Percentiles rank a stretch among this genome's conserved stretches.
Evolutionary conservation across 805 yeast genomes (phyloP).

Genomic region (Dipodascus albidus): DNA sequence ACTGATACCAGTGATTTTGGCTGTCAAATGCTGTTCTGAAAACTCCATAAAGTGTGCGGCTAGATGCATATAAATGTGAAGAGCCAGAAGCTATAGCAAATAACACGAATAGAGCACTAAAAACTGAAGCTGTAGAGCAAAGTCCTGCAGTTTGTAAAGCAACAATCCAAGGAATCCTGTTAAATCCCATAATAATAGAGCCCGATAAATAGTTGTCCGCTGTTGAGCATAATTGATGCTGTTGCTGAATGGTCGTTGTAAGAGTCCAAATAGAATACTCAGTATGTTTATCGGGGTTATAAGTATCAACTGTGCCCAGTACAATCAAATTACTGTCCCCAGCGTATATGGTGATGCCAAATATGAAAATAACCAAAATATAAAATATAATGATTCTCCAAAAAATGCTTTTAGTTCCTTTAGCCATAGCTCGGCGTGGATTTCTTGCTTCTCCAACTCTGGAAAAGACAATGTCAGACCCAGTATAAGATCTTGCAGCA

Average conservation of each 20-base stretch:
- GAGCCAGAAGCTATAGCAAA: conserved; percentile 49
- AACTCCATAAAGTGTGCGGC: conserved; percentile 46
- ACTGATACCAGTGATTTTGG: conserved; percentile 12
- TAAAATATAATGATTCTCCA: conserved; percentile 59
- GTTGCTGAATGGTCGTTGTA: neutral
- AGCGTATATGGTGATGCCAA: conserved; percentile 61
- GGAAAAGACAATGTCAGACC: conserved; percentile 71
- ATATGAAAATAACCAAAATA: conserved; percentile 52
- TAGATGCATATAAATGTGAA: conserved; percentile 49
- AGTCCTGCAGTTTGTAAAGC: conserved; percentile 42
- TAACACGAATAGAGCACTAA: conserved; percentile 41
- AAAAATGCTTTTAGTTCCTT: conserved; percentile 65
- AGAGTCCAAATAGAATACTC: conserved; percentile 6
- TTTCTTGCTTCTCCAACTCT: conserved; percentile 82
- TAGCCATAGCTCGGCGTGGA: conserved; percentile 66
- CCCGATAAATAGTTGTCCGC: neutral
- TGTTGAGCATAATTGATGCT: neutral
- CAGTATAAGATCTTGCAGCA: conserved; percentile 67
- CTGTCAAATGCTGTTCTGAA: conserved; percentile 49
- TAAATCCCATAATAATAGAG: conserved; percentile 2
- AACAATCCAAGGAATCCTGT: conserved; percentile 34
- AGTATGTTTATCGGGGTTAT: neutral
- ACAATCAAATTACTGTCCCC: conserved; percentile 48
- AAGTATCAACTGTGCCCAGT: conserved; percentile 9
- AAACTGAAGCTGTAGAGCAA: conserved; percentile 38